These are phyloP conservation scores for Tarenaya hassleriana DNA, from an alignment of 345 rosid species.

Conservation along the genomic window DNA sequence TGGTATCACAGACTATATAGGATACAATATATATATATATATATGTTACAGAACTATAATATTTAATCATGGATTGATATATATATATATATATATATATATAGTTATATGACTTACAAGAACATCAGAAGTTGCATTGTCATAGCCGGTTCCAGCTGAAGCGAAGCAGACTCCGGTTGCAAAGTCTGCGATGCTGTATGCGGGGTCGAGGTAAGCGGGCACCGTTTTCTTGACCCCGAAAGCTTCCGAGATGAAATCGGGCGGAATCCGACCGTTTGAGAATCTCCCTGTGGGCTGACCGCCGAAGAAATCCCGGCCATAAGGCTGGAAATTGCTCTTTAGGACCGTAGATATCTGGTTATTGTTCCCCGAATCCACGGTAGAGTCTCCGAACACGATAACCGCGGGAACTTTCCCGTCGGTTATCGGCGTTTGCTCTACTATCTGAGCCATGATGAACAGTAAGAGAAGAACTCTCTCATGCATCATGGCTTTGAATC, in stretches of 20 bases:
- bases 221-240: conserved; percentile 55
- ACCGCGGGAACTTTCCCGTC: conserved; percentile 47
- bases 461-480: conserved; percentile 20
- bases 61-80: not conserved
- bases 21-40: not conserved
- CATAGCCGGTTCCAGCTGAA: conserved; percentile 88
- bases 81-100: not conserved
- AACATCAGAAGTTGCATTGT: conserved; percentile 64
- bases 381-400: conserved; percentile 73
- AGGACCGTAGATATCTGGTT: conserved; percentile 54
- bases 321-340: conserved; percentile 70
- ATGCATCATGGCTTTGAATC: conserved; percentile 30
- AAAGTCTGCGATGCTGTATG: conserved; percentile 49
- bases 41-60: not conserved
- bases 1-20: conserved; percentile 66
- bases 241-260: conserved; percentile 75
- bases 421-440: conserved; percentile 27
- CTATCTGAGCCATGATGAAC: conserved; percentile 27
- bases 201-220: conserved; percentile 79
- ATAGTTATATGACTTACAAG: conserved; percentile 45
- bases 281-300: conserved; percentile 68
- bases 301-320: conserved; percentile 64
- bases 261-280: conserved; percentile 62
- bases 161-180: conserved; percentile 86
- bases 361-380: conserved; percentile 82